These are phyloP conservation scores for Galerina sulciceps DNA, from an alignment of 768 basidiomycete genomes.

Conservation along the genomic window DNA sequence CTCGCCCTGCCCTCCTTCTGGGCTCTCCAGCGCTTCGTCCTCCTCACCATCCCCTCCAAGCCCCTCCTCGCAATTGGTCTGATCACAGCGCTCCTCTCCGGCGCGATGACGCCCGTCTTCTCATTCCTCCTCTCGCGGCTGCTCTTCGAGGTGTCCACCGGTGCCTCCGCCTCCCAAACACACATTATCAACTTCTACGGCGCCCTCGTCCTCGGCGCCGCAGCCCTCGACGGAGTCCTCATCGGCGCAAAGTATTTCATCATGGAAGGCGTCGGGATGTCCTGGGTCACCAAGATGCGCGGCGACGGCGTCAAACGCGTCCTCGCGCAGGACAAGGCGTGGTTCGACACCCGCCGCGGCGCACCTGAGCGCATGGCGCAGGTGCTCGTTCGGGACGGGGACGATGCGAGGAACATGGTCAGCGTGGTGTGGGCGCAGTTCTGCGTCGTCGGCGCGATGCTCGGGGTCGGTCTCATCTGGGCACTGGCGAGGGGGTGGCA, in stretches of 20 bases:
- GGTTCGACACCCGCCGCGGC: slow-evolving; percentile 78
- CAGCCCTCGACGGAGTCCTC: slow-evolving; percentile 76
- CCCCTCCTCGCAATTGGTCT: slow-evolving; percentile 72
- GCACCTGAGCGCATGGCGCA: slow-evolving; percentile 67
- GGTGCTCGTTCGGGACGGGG: slow-evolving; percentile 83
- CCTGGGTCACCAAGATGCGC: slow-evolving; percentile 77
- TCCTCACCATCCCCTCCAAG: slow-evolving; percentile 79
- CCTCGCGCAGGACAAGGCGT: slow-evolving; percentile 81
- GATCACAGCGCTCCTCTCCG: slow-evolving; percentile 68
- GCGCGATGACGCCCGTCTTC: slow-evolving; percentile 90
- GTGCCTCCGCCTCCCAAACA: slow-evolving; percentile 66
- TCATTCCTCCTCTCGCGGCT: slow-evolving; percentile 86
- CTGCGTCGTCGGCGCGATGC: slow-evolving; percentile 79
- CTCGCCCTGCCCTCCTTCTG: slow-evolving; percentile 41
- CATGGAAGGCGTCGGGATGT: slow-evolving; percentile 75
- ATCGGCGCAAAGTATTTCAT: slow-evolving; percentile 78
- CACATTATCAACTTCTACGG: slow-evolving; percentile 70
- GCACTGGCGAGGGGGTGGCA: slow-evolving; percentile 90
- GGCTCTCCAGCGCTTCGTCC: slow-evolving; percentile 55
- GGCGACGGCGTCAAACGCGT: slow-evolving; percentile 57
- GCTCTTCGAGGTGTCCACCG: slow-evolving; percentile 74
- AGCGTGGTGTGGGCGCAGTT: slow-evolving; percentile 73
- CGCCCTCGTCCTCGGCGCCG: slow-evolving; percentile 72
- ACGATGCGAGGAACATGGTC: slow-evolving; percentile 83
- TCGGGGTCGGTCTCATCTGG: slow-evolving; percentile 86